A percentile compares a stretch with the other conserved stretches of the same genome.
Evolutionary conservation across 345 rosid genomes (phyloP).

Genomic region (Gossypium stocksii): DNA sequence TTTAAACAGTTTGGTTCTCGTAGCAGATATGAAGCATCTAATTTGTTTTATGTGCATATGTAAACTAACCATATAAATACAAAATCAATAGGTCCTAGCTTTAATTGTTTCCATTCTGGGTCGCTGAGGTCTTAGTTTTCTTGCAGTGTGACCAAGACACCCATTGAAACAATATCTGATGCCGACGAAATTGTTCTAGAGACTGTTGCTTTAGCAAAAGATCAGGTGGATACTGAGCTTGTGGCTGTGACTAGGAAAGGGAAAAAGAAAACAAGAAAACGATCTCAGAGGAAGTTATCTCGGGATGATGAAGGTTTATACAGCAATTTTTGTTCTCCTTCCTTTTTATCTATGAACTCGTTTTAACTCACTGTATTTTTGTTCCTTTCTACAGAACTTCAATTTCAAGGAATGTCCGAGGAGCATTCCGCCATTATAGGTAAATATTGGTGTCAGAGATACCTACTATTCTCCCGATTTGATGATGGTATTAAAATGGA

Average conservation of each 20-base stretch:
- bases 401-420: constrained; percentile 31
- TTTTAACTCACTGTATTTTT: neutral
- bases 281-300: neutral
- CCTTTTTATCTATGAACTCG: constrained; percentile 2
- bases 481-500: constrained; percentile 87
- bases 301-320: constrained; percentile 8
- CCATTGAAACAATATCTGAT: constrained; percentile 25
- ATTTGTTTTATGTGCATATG: neutral
- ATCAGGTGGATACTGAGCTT: constrained; percentile 23
- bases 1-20: neutral
- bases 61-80: neutral
- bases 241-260: constrained; percentile 24
- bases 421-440: constrained; percentile 39
- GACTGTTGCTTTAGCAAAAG: constrained; percentile 22
- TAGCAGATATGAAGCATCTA: neutral
- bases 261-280: constrained; percentile 46
- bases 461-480: constrained; percentile 69
- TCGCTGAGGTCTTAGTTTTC: constrained; percentile 20
- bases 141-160: constrained; percentile 39
- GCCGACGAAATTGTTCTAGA: constrained; percentile 23
- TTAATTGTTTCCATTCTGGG: constrained; percentile 10
- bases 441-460: constrained; percentile 90
- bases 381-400: constrained; percentile 41
- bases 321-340: neutral
- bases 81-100: neutral